phyloP scores from a whole-genome alignment of 2,329 filamentous ascomycete genomes.

The Byssochlamys sp. region DNA sequence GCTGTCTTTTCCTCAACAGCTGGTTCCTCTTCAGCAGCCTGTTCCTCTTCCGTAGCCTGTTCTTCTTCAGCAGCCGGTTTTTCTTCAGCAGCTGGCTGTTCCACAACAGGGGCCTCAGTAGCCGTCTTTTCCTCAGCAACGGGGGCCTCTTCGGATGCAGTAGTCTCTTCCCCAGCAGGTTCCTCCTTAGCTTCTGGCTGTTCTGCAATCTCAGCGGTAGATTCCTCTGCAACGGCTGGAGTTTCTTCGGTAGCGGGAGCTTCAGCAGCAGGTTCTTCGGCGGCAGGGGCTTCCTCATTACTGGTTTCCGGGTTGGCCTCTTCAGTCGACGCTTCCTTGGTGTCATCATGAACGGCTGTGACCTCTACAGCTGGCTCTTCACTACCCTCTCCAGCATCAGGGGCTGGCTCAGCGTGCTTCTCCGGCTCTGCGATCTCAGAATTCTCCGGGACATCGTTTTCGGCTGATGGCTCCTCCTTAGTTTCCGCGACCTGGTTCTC shows the following conservation, averaged over 20 bases:
- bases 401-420: background rate
- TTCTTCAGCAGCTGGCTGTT: background rate
- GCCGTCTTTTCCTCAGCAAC: background rate
- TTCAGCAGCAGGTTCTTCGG: background rate
- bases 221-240: constrained; percentile 1
- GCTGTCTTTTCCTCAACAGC: background rate
- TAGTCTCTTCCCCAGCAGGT: background rate
- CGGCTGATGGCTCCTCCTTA: background rate
- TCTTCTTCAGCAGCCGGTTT: background rate
- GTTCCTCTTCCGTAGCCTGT: background rate
- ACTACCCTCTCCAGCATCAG: background rate
- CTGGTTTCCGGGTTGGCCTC: background rate
- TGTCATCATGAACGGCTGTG: background rate
- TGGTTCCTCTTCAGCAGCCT: background rate
- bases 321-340: background rate
- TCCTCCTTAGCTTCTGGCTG: constrained; percentile 1
- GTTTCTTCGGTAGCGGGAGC: background rate
- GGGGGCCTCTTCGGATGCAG: background rate
- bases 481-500: background rate
- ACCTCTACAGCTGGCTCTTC: background rate
- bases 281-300: background rate
- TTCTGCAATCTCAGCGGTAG: background rate
- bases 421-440: constrained; percentile 3
- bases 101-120: background rate
- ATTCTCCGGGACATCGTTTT: background rate